phyloP scores from a whole-genome alignment of 202 grass and related monocot species.

The Saccharum hybrid region DNA sequence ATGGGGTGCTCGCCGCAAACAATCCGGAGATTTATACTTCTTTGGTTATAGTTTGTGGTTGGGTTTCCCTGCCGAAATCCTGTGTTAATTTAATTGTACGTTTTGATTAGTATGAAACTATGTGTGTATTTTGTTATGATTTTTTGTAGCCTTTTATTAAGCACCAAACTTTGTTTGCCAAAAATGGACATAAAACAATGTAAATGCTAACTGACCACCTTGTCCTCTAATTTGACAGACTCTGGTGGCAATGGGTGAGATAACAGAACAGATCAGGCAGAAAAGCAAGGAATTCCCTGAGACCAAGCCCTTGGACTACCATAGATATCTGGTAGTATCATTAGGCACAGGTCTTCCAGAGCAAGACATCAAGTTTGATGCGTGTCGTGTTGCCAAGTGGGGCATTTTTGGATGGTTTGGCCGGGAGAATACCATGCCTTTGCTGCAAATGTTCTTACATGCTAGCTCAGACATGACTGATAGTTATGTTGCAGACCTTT shows the following conservation, averaged over 20 bases:
- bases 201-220: neutral
- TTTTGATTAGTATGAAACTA: neutral
- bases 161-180: conserved; percentile 12
- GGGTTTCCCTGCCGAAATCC: neutral
- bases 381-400: conserved; percentile 42
- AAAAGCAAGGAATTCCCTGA: conserved; percentile 44
- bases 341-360: conserved; percentile 52
- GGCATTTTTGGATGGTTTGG: conserved; percentile 46
- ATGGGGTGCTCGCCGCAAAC: conserved; percentile 54
- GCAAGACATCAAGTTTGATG: conserved; percentile 47
- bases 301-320: conserved; percentile 44
- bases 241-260: conserved; percentile 46
- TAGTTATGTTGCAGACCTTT: conserved; percentile 33
- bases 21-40: conserved; percentile 44
- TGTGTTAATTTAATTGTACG: neutral
- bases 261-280: conserved; percentile 47
- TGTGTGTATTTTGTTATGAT: neutral
- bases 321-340: conserved; percentile 53
- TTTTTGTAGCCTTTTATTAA: neutral
- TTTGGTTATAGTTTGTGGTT: conserved; percentile 3
- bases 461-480: conserved; percentile 49
- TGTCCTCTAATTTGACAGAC: conserved; percentile 43
- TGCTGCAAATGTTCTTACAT: conserved; percentile 56
- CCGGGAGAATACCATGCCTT: conserved; percentile 22
- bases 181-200: conserved; percentile 20